phyloP scores from a whole-genome alignment of 257 asterid species.

The Paraleonurus japonicus region DNA sequence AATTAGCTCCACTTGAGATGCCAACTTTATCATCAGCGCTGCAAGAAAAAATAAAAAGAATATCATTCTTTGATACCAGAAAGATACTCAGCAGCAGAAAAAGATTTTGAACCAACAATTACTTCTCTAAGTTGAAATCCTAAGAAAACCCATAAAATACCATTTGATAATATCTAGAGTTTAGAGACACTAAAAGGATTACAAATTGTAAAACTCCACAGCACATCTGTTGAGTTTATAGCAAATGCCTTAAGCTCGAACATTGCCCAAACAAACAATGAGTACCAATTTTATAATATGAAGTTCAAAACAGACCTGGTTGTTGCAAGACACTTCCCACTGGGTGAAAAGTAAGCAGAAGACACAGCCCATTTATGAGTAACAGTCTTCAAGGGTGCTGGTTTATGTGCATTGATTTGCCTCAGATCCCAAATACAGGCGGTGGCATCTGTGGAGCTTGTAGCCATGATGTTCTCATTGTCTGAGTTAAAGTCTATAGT shows the following conservation, averaged over 20 bases:
- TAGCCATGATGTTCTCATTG: conserved; percentile 60
- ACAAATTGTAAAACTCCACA: not conserved
- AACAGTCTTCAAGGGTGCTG: conserved; percentile 45
- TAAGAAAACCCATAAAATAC: not conserved
- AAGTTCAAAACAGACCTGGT: conserved; percentile 58
- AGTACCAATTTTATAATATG: not conserved
- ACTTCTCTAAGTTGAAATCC: not conserved
- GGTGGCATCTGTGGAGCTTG: conserved; percentile 78
- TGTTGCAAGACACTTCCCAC: conserved; percentile 79
- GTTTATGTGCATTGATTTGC: conserved; percentile 36
- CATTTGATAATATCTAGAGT: not conserved
- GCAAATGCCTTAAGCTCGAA: not conserved
- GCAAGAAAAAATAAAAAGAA: conserved; percentile 30
- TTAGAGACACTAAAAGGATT: not conserved
- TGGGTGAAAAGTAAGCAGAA: conserved; percentile 87
- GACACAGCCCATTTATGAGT: conserved; percentile 67
- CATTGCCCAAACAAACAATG: not conserved
- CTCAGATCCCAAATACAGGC: conserved; percentile 97
- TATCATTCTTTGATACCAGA: not conserved
- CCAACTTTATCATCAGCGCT: conserved; percentile 72
- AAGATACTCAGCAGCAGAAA: not conserved
- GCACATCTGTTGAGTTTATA: not conserved
- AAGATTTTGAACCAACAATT: not conserved
- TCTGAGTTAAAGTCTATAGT: conserved; percentile 67
- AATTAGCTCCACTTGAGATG: conserved; percentile 63